Base-by-base conservation (phyloP, 805 yeast species). In the Pichia exigua region DNA sequence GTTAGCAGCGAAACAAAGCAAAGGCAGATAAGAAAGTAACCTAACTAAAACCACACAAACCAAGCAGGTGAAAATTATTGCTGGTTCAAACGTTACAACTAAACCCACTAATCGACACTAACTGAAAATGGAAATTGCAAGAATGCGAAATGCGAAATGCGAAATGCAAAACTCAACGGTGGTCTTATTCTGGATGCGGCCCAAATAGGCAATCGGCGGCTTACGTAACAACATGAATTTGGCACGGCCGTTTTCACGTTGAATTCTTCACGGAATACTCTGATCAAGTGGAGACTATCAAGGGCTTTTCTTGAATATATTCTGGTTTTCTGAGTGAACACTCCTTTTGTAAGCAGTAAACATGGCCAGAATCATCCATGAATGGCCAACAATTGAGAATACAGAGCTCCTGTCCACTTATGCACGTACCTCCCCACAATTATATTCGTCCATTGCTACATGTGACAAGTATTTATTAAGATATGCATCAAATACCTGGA, bases 361-460 rank as follows among this genome's bases (percentile, higher is more conserved):
- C n/a, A 48, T 48, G 51, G 43, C 44, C 11, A n/a, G 39, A 40
- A 20, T 49, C 5, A 18, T 13, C 2, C 22, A 48, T 20, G 39
- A 32, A 13, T 42, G 44, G 38, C 69, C 69, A 2, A 61, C 68
- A 3, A 51, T 62, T 17, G 69, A 65, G 44, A 65, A 64, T 51
- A 59, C 68, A 17, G 65, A 65, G 26, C 54, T 59, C 3, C 53
- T 60, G 18, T 44, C 61, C 2, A 52, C 54, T 2, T 64, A 57
- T 48, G 57, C 57, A 17, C 53, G 57, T 21, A 59, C 64, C 9
- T 56, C 63, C 1, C 69, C 69, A 20, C 61, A 59, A 44, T 48
- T 54, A 26, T 60, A 52, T 41, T 47, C 55, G 13, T 50, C 53
- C 2, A 42, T 50, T 6, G 38, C 42, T 2, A 49, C 53, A n/a